Conservation (phyloP, 805 yeast genomes). For the Dipodascus geniculatus region DNA sequence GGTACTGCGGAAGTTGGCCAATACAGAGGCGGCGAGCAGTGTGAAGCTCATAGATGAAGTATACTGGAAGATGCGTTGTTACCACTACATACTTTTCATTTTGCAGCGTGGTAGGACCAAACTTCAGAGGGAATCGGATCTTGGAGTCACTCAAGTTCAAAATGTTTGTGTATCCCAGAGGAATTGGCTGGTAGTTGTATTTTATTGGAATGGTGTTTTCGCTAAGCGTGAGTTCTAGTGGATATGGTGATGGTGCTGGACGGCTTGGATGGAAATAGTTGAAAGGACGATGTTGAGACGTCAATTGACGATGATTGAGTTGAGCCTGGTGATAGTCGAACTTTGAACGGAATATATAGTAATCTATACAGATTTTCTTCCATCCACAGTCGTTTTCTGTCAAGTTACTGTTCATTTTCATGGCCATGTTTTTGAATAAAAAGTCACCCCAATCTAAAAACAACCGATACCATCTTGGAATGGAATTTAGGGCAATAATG, state of each 20-base stretch:
- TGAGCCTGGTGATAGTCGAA: background rate
- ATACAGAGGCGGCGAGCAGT: background rate
- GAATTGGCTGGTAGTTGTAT: background rate
- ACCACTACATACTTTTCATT: background rate
- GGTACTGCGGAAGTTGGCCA: background rate
- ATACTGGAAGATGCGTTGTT: background rate
- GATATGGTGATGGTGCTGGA: background rate
- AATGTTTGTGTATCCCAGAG: background rate
- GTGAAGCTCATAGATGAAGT: background rate
- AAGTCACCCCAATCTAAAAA: background rate
- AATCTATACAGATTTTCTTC: background rate
- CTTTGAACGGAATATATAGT: background rate
- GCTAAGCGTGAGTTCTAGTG: background rate
- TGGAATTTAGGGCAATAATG: background rate
- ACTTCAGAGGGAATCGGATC: background rate
- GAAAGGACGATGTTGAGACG: background rate
- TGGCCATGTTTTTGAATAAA: background rate
- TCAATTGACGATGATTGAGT: background rate
- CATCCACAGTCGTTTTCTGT: background rate
- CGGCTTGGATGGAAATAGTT: background rate
- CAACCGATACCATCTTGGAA: background rate
- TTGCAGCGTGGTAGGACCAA: background rate
- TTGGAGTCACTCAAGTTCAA: background rate
- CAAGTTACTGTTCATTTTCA: background rate
- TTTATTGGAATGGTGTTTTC: background rate